These are phyloP conservation scores for Darksidea phi DNA, from an alignment of 495 filamentous ascomycete genomes.

Conservation along the genomic window DNA sequence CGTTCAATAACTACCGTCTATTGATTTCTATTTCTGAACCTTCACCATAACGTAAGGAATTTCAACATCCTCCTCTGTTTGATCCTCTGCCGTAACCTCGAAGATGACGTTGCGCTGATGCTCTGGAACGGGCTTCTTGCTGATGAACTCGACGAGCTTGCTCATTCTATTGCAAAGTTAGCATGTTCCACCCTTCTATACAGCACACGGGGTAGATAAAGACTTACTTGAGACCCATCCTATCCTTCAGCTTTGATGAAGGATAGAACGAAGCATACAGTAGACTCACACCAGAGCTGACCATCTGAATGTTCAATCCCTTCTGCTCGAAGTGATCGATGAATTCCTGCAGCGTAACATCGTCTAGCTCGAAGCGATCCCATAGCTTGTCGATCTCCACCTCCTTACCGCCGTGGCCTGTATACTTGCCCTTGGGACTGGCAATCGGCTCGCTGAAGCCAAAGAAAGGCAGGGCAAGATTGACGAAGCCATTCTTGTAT, in stretches of 20 bases:
- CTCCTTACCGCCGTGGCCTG: constrained; percentile 72
- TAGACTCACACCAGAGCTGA: constrained; percentile 92
- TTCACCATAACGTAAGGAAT: constrained; percentile 95
- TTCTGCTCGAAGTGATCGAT: constrained; percentile 74
- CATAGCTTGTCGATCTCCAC: constrained; percentile 91
- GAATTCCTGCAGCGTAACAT: constrained; percentile 82
- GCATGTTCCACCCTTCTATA: neutral
- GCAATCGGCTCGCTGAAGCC: constrained; percentile 96
- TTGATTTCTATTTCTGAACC: constrained; percentile 49
- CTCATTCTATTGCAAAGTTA: constrained; percentile 60
- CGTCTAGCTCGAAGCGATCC: constrained; percentile 92
- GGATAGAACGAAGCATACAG: constrained; percentile 96
- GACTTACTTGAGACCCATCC: constrained; percentile 66
- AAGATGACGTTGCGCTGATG: constrained; percentile 96
- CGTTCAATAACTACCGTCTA: too few species aligned
- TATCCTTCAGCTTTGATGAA: constrained; percentile 82
- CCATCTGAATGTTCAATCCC: constrained; percentile 83
- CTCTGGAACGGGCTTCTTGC: constrained; percentile 83
- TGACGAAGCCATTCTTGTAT: constrained; percentile 99
- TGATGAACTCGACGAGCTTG: constrained; percentile 81
- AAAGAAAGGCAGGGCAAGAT: constrained; percentile 94
- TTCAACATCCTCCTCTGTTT: constrained; percentile 90
- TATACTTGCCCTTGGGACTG: constrained; percentile 87
- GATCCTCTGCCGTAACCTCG: constrained; percentile 90
- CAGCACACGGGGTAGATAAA: neutral